These are phyloP conservation scores for Murraya paniculata DNA, from an alignment of 345 rosid species.

Conservation along the genomic window DNA sequence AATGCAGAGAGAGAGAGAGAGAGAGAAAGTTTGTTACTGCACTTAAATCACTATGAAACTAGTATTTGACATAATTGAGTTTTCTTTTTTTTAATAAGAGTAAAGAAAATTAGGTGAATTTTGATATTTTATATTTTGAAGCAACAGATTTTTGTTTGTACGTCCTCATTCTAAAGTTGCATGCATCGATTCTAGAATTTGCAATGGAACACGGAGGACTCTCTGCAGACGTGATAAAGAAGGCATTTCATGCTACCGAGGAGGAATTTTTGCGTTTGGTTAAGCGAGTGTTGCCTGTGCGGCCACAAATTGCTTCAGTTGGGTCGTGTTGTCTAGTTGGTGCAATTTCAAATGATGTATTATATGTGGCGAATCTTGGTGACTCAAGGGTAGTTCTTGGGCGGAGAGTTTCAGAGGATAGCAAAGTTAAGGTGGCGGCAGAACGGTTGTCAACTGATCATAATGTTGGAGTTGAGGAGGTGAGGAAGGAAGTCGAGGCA, in stretches of 20 bases:
- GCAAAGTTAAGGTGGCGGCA: slow-evolving; percentile 47
- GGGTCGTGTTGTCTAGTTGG: slow-evolving; percentile 97
- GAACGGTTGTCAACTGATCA: slow-evolving; percentile 95
- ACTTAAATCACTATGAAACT: neutral
- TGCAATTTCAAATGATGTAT: slow-evolving; percentile 62
- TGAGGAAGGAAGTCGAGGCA: slow-evolving; percentile 88
- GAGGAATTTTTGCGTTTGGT: slow-evolving; percentile 84
- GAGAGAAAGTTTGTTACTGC: neutral
- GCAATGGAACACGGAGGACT: slow-evolving; percentile 78
- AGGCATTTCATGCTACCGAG: slow-evolving; percentile 86
- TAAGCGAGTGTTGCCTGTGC: slow-evolving; percentile 52
- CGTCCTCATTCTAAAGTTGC: neutral
- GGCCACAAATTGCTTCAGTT: slow-evolving; percentile 86
- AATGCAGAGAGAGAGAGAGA: neutral
- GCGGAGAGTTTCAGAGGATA: slow-evolving; percentile 37
- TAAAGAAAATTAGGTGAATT: neutral
- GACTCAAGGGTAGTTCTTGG: slow-evolving; percentile 98
- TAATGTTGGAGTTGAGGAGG: slow-evolving; percentile 89
- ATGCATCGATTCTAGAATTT: slow-evolving; percentile 49
- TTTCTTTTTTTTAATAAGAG: neutral
- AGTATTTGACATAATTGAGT: neutral
- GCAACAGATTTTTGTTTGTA: neutral
- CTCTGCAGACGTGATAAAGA: slow-evolving; percentile 73
- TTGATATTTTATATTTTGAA: neutral
- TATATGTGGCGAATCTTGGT: slow-evolving; percentile 92